phyloP scores from a whole-genome alignment of 345 rosid species.

The Mangifera indica region DNA sequence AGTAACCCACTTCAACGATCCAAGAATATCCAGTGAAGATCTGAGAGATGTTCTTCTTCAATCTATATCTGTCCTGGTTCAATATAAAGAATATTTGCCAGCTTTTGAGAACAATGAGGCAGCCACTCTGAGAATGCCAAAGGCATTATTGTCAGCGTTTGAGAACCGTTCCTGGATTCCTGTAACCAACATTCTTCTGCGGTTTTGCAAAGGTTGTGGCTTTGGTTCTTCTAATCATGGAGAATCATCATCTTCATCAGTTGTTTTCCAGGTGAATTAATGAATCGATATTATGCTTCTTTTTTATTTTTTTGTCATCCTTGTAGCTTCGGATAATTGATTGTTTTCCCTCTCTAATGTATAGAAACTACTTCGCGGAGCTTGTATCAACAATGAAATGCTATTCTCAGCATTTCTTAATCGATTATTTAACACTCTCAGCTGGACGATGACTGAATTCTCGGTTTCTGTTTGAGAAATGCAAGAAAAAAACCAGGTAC shows the following conservation, averaged over 20 bases:
- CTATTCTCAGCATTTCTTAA: slow-evolving; percentile 86
- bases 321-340: slow-evolving; percentile 10
- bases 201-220: slow-evolving; percentile 81
- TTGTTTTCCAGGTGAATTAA: slow-evolving; percentile 74
- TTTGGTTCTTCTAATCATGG: slow-evolving; percentile 79
- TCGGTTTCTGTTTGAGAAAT: slow-evolving; percentile 91
- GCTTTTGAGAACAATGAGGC: slow-evolving; percentile 87
- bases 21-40: slow-evolving; percentile 85
- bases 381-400: slow-evolving; percentile 60
- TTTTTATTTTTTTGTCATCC: neutral
- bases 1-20: slow-evolving; percentile 85
- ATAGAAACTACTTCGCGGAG: slow-evolving; percentile 80
- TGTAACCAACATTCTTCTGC: slow-evolving; percentile 83
- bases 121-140: slow-evolving; percentile 74
- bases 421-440: slow-evolving; percentile 88
- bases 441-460: slow-evolving; percentile 98
- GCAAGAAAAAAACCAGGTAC: slow-evolving; percentile 93
- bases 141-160: slow-evolving; percentile 76
- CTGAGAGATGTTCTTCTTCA: slow-evolving; percentile 94
- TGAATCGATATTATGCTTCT: slow-evolving; percentile 9
- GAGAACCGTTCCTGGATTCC: slow-evolving; percentile 97
- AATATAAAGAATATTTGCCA: slow-evolving; percentile 77
- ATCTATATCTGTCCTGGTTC: slow-evolving; percentile 87
- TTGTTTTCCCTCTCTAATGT: slow-evolving; percentile 19
- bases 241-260: slow-evolving; percentile 77